Conservation (phyloP, 495 filamentous ascomycete genomes). For the Daldinia grandis region DNA sequence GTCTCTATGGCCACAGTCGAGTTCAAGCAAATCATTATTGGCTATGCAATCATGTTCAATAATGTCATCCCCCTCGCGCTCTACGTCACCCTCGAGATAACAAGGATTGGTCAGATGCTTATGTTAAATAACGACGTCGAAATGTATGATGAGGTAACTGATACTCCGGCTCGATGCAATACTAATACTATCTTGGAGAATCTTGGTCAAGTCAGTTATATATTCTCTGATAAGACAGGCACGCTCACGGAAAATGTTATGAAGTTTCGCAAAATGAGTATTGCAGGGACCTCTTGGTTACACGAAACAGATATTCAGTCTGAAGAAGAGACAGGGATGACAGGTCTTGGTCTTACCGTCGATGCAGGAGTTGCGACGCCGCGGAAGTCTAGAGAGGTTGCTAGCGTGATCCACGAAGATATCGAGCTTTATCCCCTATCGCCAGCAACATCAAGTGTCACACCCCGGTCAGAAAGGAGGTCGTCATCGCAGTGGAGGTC, state of each 20-base stretch:
- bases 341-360: constrained; percentile 4
- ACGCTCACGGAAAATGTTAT: constrained; percentile 93
- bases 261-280: constrained; percentile 88
- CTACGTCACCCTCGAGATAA: constrained; percentile 89
- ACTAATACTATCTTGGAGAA: constrained; percentile 95
- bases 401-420: constrained; percentile 43
- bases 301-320: constrained; percentile 76
- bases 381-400: constrained; percentile 35
- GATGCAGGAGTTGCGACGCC: constrained; percentile 16
- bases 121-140: constrained; percentile 78
- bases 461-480: constrained; percentile 37
- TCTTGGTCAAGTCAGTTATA: constrained; percentile 87
- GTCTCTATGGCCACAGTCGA: constrained; percentile 70
- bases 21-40: constrained; percentile 83
- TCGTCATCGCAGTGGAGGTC: constrained; percentile 52
- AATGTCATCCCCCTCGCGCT: constrained; percentile 90
- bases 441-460: constrained; percentile 28
- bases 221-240: constrained; percentile 95
- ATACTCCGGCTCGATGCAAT: constrained; percentile 85
- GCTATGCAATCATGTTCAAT: constrained; percentile 89
- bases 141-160: constrained; percentile 85
- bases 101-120: constrained; percentile 86
- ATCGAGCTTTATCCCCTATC: constrained; percentile 42
- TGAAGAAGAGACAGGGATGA: constrained; percentile 41
- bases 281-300: constrained; percentile 85